Base-by-base conservation (phyloP, 192 early-diverging fungal genomes). In the Martensiomyces pterosporus region DNA sequence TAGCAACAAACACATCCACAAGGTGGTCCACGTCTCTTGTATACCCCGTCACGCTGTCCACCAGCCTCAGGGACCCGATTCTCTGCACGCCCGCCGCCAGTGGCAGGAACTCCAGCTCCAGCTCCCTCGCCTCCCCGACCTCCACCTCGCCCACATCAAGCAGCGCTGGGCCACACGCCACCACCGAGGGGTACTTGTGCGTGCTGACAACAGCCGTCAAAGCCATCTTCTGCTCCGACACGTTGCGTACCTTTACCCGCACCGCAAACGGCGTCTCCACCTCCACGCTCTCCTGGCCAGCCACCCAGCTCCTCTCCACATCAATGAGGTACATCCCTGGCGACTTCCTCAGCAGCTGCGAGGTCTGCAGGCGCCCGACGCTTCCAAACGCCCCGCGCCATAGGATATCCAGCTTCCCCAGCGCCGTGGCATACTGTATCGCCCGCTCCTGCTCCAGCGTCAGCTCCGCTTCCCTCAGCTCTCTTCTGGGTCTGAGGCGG, bases 381-480 rank as follows among this genome's bases (percentile, higher is more conserved):
- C 90, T 88, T 23, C 94, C 93, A 43, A 94, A 85, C 9, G 80
- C 78, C n/a, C 89, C 85, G 25, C 89, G 75, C 95, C 95, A 98
- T n/a, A 87, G 72, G 47, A 97, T 97, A 60, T 97, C 93, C 40
- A 97, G 79, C 76, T 91, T 92, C 3, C 95, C 95, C 12, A 97
- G 76, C 19, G 85, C 83, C 27, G 90, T 84, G 4, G 88, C 86
- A 14, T 87, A 82, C 33, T 83, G 77, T 16, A 62, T 45, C 1
- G 63, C 54, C 1, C 59, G 58, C 61, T 59, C 60, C 14, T 64
- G 52, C 39, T 57, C 70, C 0, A 51, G 43, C 13, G 54, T 21
- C 38, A 27, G 6, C 78, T 24, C 82, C 42, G 17, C 75, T 54
- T 37, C 82, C 80, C 34, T 80, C 75, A 3, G 63, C 24, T 32